Conservation (phyloP, 2,329 filamentous ascomycete genomes). For the Dactylella cylindrospora region DNA sequence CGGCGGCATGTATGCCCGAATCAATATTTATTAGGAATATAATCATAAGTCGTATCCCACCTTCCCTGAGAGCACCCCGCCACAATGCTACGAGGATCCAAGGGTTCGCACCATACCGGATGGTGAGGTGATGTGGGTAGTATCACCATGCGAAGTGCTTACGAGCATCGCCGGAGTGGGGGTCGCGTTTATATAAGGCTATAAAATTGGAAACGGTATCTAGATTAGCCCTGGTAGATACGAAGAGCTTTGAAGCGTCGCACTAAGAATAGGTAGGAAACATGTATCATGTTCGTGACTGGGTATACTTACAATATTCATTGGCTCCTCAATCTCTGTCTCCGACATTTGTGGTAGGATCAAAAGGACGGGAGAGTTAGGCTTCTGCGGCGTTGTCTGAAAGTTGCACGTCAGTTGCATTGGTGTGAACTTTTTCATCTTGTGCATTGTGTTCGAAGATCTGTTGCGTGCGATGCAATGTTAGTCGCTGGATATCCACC, state of each 20-base stretch:
- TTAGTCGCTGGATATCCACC: too few relatives aligned
- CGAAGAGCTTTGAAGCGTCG: too few relatives aligned
- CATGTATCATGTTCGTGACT: background rate
- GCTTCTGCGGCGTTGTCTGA: conserved; percentile 35
- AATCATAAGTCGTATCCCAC: too few relatives aligned
- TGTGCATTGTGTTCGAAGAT: too few relatives aligned
- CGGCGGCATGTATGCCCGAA: too few relatives aligned
- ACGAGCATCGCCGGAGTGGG: conserved; percentile 12
- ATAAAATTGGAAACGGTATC: background rate
- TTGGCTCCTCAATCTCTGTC: background rate
- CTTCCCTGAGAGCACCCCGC: too few relatives aligned
- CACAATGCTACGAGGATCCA: background rate
- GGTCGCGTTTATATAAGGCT: conserved; percentile 27
- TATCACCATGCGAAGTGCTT: conserved; percentile 39
- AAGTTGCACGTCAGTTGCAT: conserved; percentile 43
- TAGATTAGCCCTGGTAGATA: too few relatives aligned
- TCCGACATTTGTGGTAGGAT: conserved; percentile 31
- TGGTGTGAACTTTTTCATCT: conserved; percentile 39
- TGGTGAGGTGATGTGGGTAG: conserved; percentile 36
- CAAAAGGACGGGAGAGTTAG: conserved; percentile 23
- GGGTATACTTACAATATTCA: conserved; percentile 16
- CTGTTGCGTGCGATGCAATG: too few relatives aligned
- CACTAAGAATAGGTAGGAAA: background rate
- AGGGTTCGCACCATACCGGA: conserved; percentile 13
- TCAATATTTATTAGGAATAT: too few relatives aligned